Evolutionary conservation across 2,329 filamentous ascomycete species (phyloP), one percentile per base, ranked within the genome.

Genomic region (Metarhizium rileyi): DNA sequence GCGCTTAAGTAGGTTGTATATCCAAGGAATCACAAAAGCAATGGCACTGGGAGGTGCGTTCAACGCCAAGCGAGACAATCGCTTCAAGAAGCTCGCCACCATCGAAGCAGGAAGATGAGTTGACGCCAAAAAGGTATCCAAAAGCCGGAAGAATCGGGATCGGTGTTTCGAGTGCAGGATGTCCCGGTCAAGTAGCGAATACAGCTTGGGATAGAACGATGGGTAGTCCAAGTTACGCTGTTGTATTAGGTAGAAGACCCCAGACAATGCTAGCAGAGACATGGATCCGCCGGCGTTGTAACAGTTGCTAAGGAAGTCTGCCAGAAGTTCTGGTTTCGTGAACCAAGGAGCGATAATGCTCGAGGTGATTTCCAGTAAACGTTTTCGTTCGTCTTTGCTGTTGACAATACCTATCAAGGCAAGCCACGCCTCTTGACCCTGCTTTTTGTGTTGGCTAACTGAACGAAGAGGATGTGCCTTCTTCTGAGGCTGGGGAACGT

Each of bases 171-270:
- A 95, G 71, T 98, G 90, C 44, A 98, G 74, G 8, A 97, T 78
- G 45, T 88, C 81, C 35, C 83, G 78, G 68, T 97, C 87, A 3
- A 98, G 78, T 1, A 98, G 77, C 9, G 89, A 94, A 71, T 98
- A 98, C 2, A 98, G 81, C 66, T 96, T 97, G 48, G 77, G 70
- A 70, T 95, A 98, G 70, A 98, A 98, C 28, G 84, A 84, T 1
- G 90, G 90, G 65, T 98, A 98, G 69, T 98, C 93, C 52, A 98
- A 77, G 64, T 98, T 98, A 63, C 88, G 87, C 63, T 93, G 82
- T 56, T 87, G 84, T 58, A 98, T 97, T 47, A 98, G 78, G 64
- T 95, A 93, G 71, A 95, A 98, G 43, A 98, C 83, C 47, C 93
- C 93, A 1, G 88, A 94, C 1, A 98, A 75, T 2, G 94, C 90